Evolutionary conservation across 106 monocot genomes (phyloP), one percentile per base, ranked within the genome.

Genomic region (Dactylorhiza incarnata): DNA sequence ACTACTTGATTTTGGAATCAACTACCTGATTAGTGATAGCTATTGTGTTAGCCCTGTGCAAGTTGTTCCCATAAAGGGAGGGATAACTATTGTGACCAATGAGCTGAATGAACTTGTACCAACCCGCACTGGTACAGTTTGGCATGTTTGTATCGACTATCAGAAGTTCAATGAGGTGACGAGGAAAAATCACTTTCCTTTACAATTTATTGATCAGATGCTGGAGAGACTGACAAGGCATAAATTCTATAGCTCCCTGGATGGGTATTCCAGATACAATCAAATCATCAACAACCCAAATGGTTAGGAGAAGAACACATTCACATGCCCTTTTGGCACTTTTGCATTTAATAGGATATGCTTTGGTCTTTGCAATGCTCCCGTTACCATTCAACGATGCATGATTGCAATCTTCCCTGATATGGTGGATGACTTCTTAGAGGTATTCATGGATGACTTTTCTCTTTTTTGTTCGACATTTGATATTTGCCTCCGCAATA

Each of bases 281-380:
- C 75, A 75, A 5, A 75, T 75, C 4, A 14, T 2, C 7, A 58
- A 56, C 47, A 16, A 6, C 9, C 72, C n/a, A 13, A 9, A 72
- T n/a, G 72, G 48, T 15, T 2, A 72, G 47, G 47, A 47, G n/a
- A 72, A 72, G 7, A 72, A 45, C 47, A 72, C 47, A 8, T 72
- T 72, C 47, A 72, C 72, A 8, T 48, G 45, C 26, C 46, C 47
- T 2, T 73, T 48, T 79, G 72, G 48, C 7, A 78, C 78, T 52
- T 78, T 78, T 78, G 43, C 52, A 29, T 78, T 54, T 55, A 9
- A n/a, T 3, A 29, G 50, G 9, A 81, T 75, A 56, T 55, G 75
- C 16, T 81, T 70, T 76, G 75, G 75, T 0, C 56, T 81, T 11
- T 76, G 23, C 56, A 66, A 51, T 51, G 51, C 3, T 5, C 7